These are phyloP conservation scores for Thalassiosira livingstoniorum DNA, from an alignment of 352 stramenopile species.

Conservation along the genomic window DNA sequence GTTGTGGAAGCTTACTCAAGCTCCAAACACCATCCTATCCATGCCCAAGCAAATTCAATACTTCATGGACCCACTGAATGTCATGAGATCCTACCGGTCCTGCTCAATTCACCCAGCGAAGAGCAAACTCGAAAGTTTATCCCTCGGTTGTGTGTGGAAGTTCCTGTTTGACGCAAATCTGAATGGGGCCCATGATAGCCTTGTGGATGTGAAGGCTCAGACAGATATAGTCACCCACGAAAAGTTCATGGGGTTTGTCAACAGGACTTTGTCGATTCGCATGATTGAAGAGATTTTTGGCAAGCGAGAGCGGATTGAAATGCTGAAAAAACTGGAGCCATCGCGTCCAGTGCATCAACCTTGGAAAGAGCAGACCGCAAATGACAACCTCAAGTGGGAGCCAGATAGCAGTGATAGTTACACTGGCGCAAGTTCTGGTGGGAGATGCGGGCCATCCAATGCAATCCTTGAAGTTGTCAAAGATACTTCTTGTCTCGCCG, in stretches of 20 bases:
- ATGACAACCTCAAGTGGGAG: neutral
- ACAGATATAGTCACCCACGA: slow-evolving; percentile 6
- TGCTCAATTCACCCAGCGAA: slow-evolving; percentile 14
- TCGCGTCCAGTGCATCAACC: neutral
- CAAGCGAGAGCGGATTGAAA: neutral
- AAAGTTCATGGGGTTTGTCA: neutral
- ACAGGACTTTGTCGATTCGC: neutral
- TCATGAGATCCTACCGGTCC: slow-evolving; percentile 19
- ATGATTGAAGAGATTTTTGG: neutral
- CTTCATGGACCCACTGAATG: slow-evolving; percentile 15
- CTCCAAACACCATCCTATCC: neutral
- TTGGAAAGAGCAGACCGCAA: neutral
- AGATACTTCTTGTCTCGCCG: neutral
- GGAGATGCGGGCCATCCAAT: neutral
- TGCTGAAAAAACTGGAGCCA: neutral
- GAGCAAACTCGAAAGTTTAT: slow-evolving; percentile 26
- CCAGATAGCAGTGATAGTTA: neutral
- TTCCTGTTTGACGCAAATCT: neutral
- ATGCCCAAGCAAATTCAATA: slow-evolving; percentile 23
- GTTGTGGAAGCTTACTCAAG: slow-evolving; percentile 40
- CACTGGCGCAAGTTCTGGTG: neutral
- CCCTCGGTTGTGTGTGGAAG: slow-evolving; percentile 36
- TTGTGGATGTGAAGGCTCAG: slow-evolving; percentile 21
- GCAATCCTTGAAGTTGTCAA: neutral
- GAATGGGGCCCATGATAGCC: slow-evolving; percentile 2